phyloP scores from a whole-genome alignment of 2,329 filamentous ascomycete genomes.

The Aspergillus latus region DNA sequence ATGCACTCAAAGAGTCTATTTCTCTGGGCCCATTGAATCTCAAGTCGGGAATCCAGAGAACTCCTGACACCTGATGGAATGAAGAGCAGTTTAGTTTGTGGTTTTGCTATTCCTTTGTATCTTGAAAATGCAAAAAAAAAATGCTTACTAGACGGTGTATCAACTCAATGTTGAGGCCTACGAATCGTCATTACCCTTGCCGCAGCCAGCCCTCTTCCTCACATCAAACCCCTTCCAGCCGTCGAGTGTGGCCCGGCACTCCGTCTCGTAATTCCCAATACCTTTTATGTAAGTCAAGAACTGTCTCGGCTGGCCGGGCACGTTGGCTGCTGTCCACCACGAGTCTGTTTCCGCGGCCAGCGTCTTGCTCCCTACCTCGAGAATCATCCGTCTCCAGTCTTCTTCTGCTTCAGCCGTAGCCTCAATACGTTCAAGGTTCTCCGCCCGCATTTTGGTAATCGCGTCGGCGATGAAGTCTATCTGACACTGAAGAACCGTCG shows the following conservation, averaged over 20 bases:
- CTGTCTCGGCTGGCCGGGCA: slow-evolving; percentile 22
- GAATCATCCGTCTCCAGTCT: slow-evolving; percentile 53
- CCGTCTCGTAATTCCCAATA: slow-evolving; percentile 1
- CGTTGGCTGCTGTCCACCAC: slow-evolving; percentile 27
- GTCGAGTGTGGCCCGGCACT: slow-evolving; percentile 1
- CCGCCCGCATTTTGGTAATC: slow-evolving; percentile 50
- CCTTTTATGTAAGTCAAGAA: slow-evolving; percentile 13
- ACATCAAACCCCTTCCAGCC: slow-evolving; percentile 10
- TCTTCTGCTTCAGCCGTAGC: slow-evolving; percentile 48
- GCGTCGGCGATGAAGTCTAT: slow-evolving; percentile 56
- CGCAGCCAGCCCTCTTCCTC: too few species aligned
- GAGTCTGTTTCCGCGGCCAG: slow-evolving; percentile 48
- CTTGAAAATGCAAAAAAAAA: too few species aligned
- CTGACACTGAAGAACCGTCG: slow-evolving; percentile 55
- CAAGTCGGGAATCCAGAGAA: too few species aligned
- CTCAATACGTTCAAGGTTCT: slow-evolving; percentile 54
- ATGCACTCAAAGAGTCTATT: too few species aligned
- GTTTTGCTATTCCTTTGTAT: too few species aligned
- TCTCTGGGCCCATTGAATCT: too few species aligned
- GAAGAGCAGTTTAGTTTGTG: too few species aligned
- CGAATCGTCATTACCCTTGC: too few species aligned
- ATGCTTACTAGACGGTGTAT: too few species aligned
- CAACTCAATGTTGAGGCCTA: too few species aligned
- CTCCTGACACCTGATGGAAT: too few species aligned
- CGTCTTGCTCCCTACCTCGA: slow-evolving; percentile 47